These are phyloP conservation scores for Monosporascus sp. DNA, from an alignment of 2,329 filamentous ascomycete species.

Conservation along the genomic window DNA sequence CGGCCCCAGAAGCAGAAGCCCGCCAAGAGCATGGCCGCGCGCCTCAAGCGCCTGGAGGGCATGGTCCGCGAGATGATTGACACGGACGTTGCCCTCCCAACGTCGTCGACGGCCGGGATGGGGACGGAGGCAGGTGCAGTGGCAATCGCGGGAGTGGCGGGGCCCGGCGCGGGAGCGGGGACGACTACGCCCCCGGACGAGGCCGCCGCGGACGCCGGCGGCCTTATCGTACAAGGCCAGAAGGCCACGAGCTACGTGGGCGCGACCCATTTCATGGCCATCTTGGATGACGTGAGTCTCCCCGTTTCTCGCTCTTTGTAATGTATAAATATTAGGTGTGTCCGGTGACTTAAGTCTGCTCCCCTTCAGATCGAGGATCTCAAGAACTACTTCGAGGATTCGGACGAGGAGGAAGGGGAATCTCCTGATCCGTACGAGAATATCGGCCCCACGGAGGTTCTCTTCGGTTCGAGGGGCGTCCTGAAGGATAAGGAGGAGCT, in stretches of 20 bases:
- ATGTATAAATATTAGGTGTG: background rate
- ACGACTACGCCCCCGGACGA: slow-evolving; percentile 10
- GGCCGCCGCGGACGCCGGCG: slow-evolving; percentile 21
- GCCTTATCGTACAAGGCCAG: slow-evolving; percentile 39
- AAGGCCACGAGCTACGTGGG: slow-evolving; percentile 48
- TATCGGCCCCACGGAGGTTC: slow-evolving; percentile 35
- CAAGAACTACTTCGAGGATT: slow-evolving; percentile 51
- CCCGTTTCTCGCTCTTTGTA: background rate
- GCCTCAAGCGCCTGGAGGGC: slow-evolving; percentile 50
- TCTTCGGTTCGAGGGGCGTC: slow-evolving; percentile 35
- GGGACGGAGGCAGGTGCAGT: background rate
- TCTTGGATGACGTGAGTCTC: slow-evolving; percentile 51
- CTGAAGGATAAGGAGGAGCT: slow-evolving; percentile 41
- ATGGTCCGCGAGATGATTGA: slow-evolving; percentile 54
- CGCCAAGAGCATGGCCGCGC: slow-evolving; percentile 46
- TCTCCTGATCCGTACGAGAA: slow-evolving; percentile 24
- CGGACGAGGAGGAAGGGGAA: slow-evolving; percentile 29
- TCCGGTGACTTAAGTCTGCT: background rate
- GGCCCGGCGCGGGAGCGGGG: background rate
- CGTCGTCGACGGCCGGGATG: background rate
- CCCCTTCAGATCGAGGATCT: slow-evolving; percentile 49
- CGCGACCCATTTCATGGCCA: slow-evolving; percentile 56
- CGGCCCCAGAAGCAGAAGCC: slow-evolving; percentile 36
- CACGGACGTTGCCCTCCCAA: slow-evolving; percentile 20
- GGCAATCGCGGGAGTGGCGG: background rate